A percentile compares a stretch with the other conserved stretches of the same genome.
phyloP scores from a whole-genome alignment of 1,139 yeast species.

The Protomyces inouyei region DNA sequence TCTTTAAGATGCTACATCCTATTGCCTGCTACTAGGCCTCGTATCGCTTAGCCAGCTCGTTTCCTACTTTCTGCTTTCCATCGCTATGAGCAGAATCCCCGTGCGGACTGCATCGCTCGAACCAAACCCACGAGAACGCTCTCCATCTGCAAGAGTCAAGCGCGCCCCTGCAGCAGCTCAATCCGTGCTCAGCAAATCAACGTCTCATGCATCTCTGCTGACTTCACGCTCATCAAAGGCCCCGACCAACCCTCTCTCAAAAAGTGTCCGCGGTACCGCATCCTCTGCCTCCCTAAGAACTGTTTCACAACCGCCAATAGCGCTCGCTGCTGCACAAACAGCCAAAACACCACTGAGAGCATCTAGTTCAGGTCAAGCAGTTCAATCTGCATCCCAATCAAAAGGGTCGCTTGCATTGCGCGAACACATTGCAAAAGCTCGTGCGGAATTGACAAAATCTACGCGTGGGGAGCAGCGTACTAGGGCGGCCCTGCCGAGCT shows the following conservation, averaged over 20 bases:
- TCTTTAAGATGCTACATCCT: too few species aligned
- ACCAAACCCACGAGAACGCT: too few species aligned
- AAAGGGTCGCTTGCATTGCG: constrained; percentile 8
- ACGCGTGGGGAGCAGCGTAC: not conserved
- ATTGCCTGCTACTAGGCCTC: too few species aligned
- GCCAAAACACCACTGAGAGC: not conserved
- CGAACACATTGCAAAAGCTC: constrained; percentile 19
- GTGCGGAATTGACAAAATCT: constrained; percentile 14
- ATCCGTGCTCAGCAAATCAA: not conserved
- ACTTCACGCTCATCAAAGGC: not conserved
- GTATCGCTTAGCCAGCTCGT: too few species aligned
- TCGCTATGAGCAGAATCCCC: not conserved
- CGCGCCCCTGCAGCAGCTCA: not conserved
- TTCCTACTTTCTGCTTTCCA: too few species aligned
- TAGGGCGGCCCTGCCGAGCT: not conserved
- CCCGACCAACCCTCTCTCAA: not conserved
- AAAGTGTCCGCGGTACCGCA: not conserved
- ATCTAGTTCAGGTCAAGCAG: not conserved
- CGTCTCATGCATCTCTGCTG: not conserved
- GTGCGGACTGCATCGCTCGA: not conserved
- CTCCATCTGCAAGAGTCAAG: not conserved
- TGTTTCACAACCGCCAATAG: not conserved
- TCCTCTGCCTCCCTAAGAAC: not conserved
- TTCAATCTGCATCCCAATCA: not conserved
- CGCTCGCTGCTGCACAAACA: not conserved